These are phyloP conservation scores for Spathaspora sp. DNA, from an alignment of 805 yeast species.

Conservation along the genomic window DNA sequence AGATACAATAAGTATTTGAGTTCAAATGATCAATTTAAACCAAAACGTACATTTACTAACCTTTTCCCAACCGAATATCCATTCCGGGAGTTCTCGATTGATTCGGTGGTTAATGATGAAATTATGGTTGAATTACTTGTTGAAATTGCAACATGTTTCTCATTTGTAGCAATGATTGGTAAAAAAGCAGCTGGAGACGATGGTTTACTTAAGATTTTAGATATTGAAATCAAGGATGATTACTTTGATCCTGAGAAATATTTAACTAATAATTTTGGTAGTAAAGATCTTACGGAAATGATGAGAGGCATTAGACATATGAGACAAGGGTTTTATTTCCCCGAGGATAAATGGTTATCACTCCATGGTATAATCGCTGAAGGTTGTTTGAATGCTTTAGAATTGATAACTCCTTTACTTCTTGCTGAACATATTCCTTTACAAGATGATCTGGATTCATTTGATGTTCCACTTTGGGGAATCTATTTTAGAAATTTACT, in stretches of 20 bases:
- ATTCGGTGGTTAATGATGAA: conserved; percentile 69
- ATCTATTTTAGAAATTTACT: conserved; percentile 56
- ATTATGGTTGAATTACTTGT: conserved; percentile 66
- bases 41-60: conserved; percentile 61
- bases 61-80: conserved; percentile 71
- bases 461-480: conserved; percentile 67
- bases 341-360: conserved; percentile 71
- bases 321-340: conserved; percentile 56
- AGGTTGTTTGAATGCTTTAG: conserved; percentile 51
- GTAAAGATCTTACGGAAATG: conserved; percentile 39
- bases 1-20: conserved; percentile 50
- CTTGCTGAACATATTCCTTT: conserved; percentile 50
- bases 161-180: conserved; percentile 51
- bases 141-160: conserved; percentile 63
- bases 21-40: conserved; percentile 44
- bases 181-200: conserved; percentile 35
- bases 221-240: conserved; percentile 23
- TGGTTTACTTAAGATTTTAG: conserved; percentile 42
- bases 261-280: conserved; percentile 39
- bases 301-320: conserved; percentile 50
- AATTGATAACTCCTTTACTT: conserved; percentile 49
- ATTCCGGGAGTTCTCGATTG: conserved; percentile 60
- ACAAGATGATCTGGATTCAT: conserved; percentile 45
- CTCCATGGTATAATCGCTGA: conserved; percentile 56
- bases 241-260: conserved; percentile 39